Evolutionary conservation across 176 grass and related monocot genomes (phyloP).

Genomic region (Urochloa ruziziensis): DNA sequence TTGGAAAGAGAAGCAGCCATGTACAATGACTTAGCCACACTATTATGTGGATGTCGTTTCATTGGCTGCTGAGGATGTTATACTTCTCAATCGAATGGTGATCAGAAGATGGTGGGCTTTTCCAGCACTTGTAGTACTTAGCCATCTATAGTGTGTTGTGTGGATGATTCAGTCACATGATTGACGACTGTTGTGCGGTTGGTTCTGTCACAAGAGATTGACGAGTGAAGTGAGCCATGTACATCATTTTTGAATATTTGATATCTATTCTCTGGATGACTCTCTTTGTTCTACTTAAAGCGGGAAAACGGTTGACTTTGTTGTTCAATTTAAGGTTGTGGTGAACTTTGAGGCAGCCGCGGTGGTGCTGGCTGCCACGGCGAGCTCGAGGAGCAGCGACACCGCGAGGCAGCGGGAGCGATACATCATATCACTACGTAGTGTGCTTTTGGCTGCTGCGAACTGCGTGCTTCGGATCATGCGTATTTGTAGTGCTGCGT

Average conservation of each 20-base stretch:
- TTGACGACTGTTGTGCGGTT: constrained; percentile 1
- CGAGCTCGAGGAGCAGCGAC: constrained; percentile 27
- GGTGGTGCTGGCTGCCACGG: constrained; percentile 11
- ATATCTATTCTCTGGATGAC: neutral
- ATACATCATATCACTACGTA: no score
- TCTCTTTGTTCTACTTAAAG: neutral
- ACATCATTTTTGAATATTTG: constrained; percentile 23
- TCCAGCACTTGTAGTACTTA: neutral
- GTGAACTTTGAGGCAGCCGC: neutral
- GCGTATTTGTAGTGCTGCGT: neutral
- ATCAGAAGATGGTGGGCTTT: neutral
- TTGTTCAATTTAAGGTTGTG: neutral
- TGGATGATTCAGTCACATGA: constrained; percentile 3
- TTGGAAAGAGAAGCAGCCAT: constrained; percentile 27
- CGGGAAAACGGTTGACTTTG: neutral
- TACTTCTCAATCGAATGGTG: neutral
- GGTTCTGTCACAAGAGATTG: constrained; percentile 1
- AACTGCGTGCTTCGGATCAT: neutral
- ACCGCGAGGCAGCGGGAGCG: neutral
- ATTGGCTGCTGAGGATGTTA: neutral
- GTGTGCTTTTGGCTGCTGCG: neutral
- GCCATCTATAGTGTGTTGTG: constrained; percentile 25
- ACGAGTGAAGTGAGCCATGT: constrained; percentile 16
- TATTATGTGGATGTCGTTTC: neutral
- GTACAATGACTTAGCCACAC: constrained; percentile 1